Evolutionary conservation across 2,329 filamentous ascomycete species (phyloP).

Genomic region (Myrmaecium sp.): DNA sequence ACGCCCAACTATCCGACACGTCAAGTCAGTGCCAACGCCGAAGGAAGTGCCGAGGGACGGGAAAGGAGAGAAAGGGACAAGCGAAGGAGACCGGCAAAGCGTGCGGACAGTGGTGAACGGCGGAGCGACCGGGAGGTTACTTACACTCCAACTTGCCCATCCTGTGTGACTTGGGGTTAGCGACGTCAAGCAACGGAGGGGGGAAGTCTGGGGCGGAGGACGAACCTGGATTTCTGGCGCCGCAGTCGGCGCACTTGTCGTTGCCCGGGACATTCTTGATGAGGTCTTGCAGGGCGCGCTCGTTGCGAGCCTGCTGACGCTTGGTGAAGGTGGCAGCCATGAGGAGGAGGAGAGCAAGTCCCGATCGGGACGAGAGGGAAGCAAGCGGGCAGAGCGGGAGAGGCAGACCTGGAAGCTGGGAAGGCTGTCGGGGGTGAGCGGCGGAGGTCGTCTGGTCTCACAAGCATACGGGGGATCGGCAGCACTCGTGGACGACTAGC

Average conservation of each 20-base stretch:
- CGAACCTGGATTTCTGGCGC: conserved; percentile 78
- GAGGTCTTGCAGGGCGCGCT: conserved; percentile 77
- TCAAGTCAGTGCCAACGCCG: conserved; percentile 6
- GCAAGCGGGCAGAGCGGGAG: no score
- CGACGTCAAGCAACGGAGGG: conserved; percentile 1
- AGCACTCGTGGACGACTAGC: no score
- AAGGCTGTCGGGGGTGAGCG: conserved; percentile 3
- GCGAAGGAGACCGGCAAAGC: conserved; percentile 1
- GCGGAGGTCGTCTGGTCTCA: not conserved
- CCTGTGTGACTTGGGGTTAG: conserved; percentile 29
- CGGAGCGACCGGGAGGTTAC: conserved; percentile 17
- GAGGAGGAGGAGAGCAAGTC: conserved; percentile 4
- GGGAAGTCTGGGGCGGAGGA: conserved; percentile 7
- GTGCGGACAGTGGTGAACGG: no score
- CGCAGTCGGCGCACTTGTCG: conserved; percentile 85
- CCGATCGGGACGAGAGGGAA: no score
- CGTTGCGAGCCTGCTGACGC: conserved; percentile 94
- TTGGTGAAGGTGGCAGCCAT: conserved; percentile 75
- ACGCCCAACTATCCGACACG: conserved; percentile 54
- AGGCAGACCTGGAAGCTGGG: conserved; percentile 3
- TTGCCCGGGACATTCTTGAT: conserved; percentile 75
- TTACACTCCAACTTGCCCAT: conserved; percentile 94
- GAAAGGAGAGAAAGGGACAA: conserved; percentile 1
- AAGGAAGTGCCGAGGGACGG: conserved; percentile 7
- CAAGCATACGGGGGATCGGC: no score